Base-by-base conservation (phyloP, 2,329 filamentous ascomycete genomes). In the Colletotrichum coccodes region DNA sequence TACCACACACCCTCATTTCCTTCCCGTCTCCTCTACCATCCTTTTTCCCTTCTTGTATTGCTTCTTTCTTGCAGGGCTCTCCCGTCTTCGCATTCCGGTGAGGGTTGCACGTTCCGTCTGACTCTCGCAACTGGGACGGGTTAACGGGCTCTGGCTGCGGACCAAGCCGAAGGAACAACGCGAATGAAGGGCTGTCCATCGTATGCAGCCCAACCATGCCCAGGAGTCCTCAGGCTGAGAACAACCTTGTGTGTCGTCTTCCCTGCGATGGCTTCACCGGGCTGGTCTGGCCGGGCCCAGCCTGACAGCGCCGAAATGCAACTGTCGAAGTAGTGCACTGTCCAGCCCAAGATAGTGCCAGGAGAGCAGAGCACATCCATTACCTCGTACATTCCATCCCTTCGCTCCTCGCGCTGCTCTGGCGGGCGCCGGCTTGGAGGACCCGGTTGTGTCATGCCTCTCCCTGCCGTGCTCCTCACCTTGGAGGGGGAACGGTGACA, bases 381-480 rank as follows among this genome's bases (percentile, higher is more conserved):
- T 38, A 44, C 54, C 64, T 54, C n/a, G 54, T 32, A 40, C 61
- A 60, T 69, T 57, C 61, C 42, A 69, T 56, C 66, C 66, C 66
- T 69, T 60, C 12, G 38, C 30, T 59, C 53, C 52, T 57, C 42
- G n/a, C 32, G 16, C 64, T 57, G 47, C 30, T 68, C 32, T 32
- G 18, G 61, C 49, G 49, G 61, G 14, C 61, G 54, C 49, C 62
- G 66, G 49, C 66, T 60, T 47, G 28, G 56, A 54, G 40, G 47
- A n/a, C 54, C 62, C 47, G 56, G 40, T 32, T 28, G 49, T 56
- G 46, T 34, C 66, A 52, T 34, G 49, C 40, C 46, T 56, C 66
- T 69, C 66, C 66, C 66, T 69, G 66, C 34, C 66, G 49, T 69
- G 66, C 54, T 66, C 54, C 56, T 60, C 66, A 50, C 49, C 62